Conservation (phyloP, 441 rosid genomes). For the Daphne laureola region DNA sequence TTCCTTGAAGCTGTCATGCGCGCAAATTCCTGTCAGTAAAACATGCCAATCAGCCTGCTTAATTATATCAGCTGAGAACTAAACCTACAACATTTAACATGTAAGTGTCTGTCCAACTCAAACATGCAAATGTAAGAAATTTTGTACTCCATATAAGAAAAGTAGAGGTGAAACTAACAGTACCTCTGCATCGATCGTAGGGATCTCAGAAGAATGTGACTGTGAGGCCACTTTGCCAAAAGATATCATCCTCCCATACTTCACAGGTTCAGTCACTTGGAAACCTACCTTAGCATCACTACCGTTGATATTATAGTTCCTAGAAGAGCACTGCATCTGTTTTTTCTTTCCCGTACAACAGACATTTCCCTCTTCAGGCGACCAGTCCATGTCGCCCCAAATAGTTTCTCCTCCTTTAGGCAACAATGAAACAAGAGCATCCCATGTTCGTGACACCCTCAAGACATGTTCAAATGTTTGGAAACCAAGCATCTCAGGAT, state of each 20-base stretch:
- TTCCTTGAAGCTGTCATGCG: constrained; percentile 7
- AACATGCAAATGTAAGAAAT: background rate
- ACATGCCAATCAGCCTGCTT: background rate
- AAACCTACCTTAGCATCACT: constrained; percentile 20
- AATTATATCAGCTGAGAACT: background rate
- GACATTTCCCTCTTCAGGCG: constrained; percentile 38
- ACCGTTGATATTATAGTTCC: constrained; percentile 18
- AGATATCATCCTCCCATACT: constrained; percentile 55
- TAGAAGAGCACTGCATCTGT: constrained; percentile 9
- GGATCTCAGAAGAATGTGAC: constrained; percentile 37
- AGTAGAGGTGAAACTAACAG: background rate
- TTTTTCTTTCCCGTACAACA: constrained; percentile 32
- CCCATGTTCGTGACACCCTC: constrained; percentile 64
- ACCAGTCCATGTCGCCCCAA: constrained; percentile 57
- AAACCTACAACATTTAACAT: background rate
- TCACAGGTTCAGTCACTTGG: constrained; percentile 21
- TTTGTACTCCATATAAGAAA: background rate
- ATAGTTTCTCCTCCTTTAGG: constrained; percentile 74
- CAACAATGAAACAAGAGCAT: constrained; percentile 46
- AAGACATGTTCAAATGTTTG: constrained; percentile 49
- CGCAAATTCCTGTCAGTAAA: constrained; percentile 26
- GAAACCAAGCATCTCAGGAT: constrained; percentile 41
- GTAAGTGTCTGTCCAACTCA: background rate
- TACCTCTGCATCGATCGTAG: constrained; percentile 34
- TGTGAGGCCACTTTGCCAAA: constrained; percentile 40